Percentiles rank a stretch among this genome's conserved stretches.
These are phyloP conservation scores for Pestalotiopsis sp. DNA, from an alignment of 2,329 filamentous ascomycete genomes.

Conservation along the genomic window DNA sequence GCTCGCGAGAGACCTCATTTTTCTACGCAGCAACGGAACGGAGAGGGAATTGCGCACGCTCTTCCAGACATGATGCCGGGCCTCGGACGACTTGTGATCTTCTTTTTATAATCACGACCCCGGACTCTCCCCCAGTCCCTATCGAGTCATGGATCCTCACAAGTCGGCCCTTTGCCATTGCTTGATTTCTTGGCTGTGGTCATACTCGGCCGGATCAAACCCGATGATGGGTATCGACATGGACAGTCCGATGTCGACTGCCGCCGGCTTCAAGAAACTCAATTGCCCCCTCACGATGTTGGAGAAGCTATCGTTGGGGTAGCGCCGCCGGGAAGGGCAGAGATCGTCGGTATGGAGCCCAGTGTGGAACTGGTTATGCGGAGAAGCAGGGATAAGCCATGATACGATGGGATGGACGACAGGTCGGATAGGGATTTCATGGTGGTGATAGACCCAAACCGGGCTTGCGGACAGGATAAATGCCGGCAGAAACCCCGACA, in stretches of 20 bases:
- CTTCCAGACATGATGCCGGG: neutral
- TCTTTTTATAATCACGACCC: neutral
- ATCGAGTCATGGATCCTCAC: neutral
- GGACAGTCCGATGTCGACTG: neutral
- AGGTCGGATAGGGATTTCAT: neutral
- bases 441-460: neutral
- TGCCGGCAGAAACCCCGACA: neutral
- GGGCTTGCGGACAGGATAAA: neutral
- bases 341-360: neutral
- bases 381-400: neutral
- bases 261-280: neutral
- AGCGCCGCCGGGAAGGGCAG: neutral
- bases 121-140: neutral
- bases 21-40: neutral
- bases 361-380: neutral
- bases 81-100: neutral
- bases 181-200: neutral
- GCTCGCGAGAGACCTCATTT: neutral
- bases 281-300: neutral
- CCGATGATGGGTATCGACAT: neutral
- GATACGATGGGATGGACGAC: neutral
- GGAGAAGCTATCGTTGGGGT: neutral
- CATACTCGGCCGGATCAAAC: neutral
- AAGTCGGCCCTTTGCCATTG: neutral
- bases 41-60: neutral